Percentiles rank a stretch among this genome's conserved stretches.
These are phyloP conservation scores for Domatiomyces catenatus DNA, from an alignment of 2,329 filamentous ascomycete species.

Conservation along the genomic window DNA sequence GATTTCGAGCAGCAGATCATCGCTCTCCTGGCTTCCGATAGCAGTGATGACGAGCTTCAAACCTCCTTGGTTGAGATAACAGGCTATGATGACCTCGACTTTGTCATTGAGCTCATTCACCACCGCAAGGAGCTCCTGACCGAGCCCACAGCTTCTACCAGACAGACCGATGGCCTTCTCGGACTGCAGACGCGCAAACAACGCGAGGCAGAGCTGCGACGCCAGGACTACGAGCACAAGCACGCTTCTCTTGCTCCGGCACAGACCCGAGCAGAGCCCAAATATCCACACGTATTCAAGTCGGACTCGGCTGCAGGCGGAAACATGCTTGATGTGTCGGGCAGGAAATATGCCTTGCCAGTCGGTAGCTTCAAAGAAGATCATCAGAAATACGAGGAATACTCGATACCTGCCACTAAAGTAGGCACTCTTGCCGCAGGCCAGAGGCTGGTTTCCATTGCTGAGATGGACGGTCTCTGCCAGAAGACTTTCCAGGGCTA, in stretches of 20 bases:
- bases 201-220: constrained; percentile 60
- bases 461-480: constrained; percentile 76
- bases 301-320: constrained; percentile 53
- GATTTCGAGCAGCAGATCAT: constrained; percentile 66
- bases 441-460: constrained; percentile 62
- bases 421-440: constrained; percentile 58
- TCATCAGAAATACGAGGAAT: constrained; percentile 72
- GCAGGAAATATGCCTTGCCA: constrained; percentile 71
- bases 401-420: constrained; percentile 65
- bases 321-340: constrained; percentile 66
- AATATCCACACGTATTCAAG: constrained; percentile 91
- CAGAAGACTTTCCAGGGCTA: constrained; percentile 87
- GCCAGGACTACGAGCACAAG: constrained; percentile 72
- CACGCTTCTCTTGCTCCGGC: constrained; percentile 53
- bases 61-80: constrained; percentile 77
- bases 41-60: constrained; percentile 73
- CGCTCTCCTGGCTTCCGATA: constrained; percentile 55
- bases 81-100: constrained; percentile 83
- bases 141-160: constrained; percentile 20
- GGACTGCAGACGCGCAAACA: constrained; percentile 60
- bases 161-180: constrained; percentile 31
- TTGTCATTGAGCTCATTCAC: constrained; percentile 78
- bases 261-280: constrained; percentile 52
- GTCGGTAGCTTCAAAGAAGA: constrained; percentile 57
- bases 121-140: constrained; percentile 54